A percentile compares a stretch with the other conserved stretches of the same genome.
Evolutionary conservation across 495 filamentous ascomycete genomes (phyloP).

Genomic region (Staphylotrichum tortipilum): DNA sequence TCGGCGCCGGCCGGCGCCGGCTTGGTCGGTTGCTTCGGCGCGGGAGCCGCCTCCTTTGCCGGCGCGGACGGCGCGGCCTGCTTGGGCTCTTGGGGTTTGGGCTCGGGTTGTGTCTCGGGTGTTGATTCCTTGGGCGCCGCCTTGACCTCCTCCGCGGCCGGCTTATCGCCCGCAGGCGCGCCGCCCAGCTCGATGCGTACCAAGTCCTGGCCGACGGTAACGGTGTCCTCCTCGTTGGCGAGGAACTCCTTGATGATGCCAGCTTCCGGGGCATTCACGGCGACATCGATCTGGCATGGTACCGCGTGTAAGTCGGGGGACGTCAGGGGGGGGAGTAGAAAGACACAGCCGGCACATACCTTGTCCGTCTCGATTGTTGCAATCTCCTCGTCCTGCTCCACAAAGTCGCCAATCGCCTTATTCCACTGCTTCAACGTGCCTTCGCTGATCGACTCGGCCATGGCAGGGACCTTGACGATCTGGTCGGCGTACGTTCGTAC

Average conservation of each 20-base stretch:
- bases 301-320: not conserved
- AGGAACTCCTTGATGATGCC: conserved; percentile 89
- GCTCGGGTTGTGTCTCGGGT: conserved; percentile 46
- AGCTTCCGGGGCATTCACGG: conserved; percentile 88
- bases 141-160: conserved; percentile 47
- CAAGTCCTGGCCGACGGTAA: conserved; percentile 87
- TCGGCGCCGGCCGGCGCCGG: conserved; percentile 34
- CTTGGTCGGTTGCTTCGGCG: conserved; percentile 39
- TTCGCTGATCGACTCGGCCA: conserved; percentile 98
- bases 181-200: conserved; percentile 74
- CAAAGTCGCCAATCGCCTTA: conserved; percentile 91
- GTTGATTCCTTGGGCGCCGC: conserved; percentile 49
- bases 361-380: conserved; percentile 99
- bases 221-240: conserved; percentile 90
- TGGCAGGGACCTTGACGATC: conserved; percentile 87
- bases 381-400: conserved; percentile 95
- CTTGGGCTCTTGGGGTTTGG: conserved; percentile 30
- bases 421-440: conserved; percentile 93
- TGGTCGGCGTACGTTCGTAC: conserved; percentile 59
- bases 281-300: conserved; percentile 70
- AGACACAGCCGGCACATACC: conserved; percentile 41
- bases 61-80: conserved; percentile 27
- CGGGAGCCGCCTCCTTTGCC: conserved; percentile 18
- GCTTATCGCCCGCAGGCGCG: conserved; percentile 44
- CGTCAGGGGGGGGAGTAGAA: not conserved